phyloP scores from a whole-genome alignment of 257 asterid genomes.

The Penstemon newberryi region DNA sequence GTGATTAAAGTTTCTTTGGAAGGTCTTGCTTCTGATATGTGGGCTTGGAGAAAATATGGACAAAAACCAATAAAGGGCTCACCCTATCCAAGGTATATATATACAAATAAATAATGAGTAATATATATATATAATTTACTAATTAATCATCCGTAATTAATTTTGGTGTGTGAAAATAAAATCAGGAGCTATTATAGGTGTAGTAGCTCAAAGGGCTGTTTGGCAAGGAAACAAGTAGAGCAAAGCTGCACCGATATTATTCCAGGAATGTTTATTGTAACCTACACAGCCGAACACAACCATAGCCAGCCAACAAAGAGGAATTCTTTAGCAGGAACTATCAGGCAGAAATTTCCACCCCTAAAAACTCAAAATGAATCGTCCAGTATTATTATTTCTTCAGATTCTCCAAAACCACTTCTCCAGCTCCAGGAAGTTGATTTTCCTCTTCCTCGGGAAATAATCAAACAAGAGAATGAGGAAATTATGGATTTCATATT shows the following conservation, averaged over 20 bases:
- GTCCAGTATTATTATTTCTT: constrained; percentile 18
- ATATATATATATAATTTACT: no score
- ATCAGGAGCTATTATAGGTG: constrained; percentile 62
- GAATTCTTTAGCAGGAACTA: constrained; percentile 58
- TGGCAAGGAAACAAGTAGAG: constrained; percentile 76
- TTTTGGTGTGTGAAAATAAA: neutral
- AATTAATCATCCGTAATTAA: no score
- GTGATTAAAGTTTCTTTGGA: constrained; percentile 33
- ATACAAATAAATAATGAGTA: no score
- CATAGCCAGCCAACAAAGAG: constrained; percentile 60
- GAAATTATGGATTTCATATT: constrained; percentile 11
- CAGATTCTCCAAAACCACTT: neutral
- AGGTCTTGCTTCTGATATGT: constrained; percentile 32
- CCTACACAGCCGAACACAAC: constrained; percentile 68
- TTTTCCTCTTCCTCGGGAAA: no score
- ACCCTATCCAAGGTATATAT: constrained; percentile 47
- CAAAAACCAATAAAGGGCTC: constrained; percentile 50
- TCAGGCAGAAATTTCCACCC: constrained; percentile 29
- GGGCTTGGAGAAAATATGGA: constrained; percentile 52
- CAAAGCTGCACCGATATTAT: constrained; percentile 40
- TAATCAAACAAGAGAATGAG: no score
- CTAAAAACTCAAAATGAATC: constrained; percentile 32
- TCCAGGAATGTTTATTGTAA: constrained; percentile 56
- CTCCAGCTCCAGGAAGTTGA: no score
- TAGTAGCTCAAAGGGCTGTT: constrained; percentile 59